A percentile compares a stretch with the other conserved stretches of the same genome.
Conservation (phyloP, 441 rosid genomes). For the Gossypium trilobum region DNA sequence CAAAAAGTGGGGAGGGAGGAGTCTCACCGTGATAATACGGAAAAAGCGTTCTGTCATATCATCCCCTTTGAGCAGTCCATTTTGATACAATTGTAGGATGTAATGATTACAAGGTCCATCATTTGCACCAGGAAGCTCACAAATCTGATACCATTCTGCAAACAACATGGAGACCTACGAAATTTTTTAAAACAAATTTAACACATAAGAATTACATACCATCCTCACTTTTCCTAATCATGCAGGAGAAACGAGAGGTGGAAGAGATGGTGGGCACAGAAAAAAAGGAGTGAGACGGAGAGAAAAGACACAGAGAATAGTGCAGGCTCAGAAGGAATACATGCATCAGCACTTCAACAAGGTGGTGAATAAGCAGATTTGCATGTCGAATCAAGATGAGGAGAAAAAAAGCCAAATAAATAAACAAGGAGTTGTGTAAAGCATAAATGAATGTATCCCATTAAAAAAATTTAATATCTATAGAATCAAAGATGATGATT, state of each 20-base stretch:
- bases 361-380: background rate
- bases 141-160: slow-evolving; percentile 76
- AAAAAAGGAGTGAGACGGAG: background rate
- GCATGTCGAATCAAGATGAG: background rate
- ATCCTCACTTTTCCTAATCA: background rate
- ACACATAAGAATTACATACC: background rate
- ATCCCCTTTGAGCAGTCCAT: slow-evolving; percentile 78
- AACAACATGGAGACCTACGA: slow-evolving; percentile 67
- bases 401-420: background rate
- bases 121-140: slow-evolving; percentile 70
- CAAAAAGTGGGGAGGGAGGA: background rate
- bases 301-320: background rate
- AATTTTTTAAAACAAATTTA: slow-evolving; percentile 7
- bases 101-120: slow-evolving; percentile 56
- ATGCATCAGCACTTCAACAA: background rate
- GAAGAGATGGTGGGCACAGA: background rate
- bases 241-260: background rate
- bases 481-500: background rate
- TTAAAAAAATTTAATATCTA: background rate
- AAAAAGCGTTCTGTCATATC: slow-evolving; percentile 79
- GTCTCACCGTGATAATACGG: slow-evolving; percentile 57
- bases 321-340: background rate
- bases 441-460: background rate
- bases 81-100: slow-evolving; percentile 65
- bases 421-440: background rate